Evolutionary conservation across 1,284 basidiomycete genomes (phyloP), one percentile per base, ranked within the genome.

Genomic region (Volvariella volvacea): DNA sequence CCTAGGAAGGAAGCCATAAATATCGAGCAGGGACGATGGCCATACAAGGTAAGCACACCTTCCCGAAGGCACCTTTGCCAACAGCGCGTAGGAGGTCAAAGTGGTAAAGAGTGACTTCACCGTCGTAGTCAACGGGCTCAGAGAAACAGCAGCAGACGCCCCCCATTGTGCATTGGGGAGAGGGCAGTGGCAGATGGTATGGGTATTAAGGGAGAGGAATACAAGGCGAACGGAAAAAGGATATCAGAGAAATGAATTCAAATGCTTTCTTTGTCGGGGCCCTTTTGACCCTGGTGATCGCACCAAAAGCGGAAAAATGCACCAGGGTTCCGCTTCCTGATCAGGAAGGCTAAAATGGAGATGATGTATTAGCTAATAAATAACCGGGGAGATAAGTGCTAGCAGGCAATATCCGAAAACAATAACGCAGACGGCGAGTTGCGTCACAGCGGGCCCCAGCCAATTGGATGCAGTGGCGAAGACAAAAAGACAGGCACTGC

Each of bases 41-140:
- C 46, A 40, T 40, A 22, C 42, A 40, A 49, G 28, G 44, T 38
- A 34, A 39, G 47, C 70, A 25, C 49, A 92, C 93, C 80, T 96
- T 97, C 57, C 94, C 93, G 68, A 97, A 97, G n/a, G 93, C 92
- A 41, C 94, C 94, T 63, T 93, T 95, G 45, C 94, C 94, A 7
- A 97, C 92, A 22, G 88, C 88, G 43, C 92, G 79, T 55, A 96
- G 80, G 39, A 98, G 83, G 60, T 93, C 91, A 62, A 98, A 98
- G 68, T 97, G 93, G 68, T 89, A 97, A 43, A 98, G 83, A 60
- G 87, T 92, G 63, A 95, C 88, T 60, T 96, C 92, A 43, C 82
- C 80, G 54, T 95, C 88, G 66, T 93, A 94, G 73, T 97, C 91
- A 59, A 97, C 83, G 22, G 89, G 88, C 68, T 91, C 71, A 58